Evolutionary conservation across 345 rosid species (phyloP).

Genomic region (Rubroshorea leprosula): DNA sequence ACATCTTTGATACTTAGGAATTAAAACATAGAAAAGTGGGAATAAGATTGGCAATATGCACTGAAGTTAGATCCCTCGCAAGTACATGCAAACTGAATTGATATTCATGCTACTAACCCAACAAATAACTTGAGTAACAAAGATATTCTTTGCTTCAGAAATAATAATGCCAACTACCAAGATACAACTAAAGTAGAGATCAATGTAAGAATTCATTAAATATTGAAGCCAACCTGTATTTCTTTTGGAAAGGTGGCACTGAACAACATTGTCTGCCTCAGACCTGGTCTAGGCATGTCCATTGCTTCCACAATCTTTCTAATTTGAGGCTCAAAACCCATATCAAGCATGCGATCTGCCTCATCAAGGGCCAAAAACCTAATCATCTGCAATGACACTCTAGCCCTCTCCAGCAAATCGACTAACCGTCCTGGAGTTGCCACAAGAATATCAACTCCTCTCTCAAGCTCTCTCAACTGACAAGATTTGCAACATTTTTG

Average conservation of each 20-base stretch:
- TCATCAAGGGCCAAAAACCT: slow-evolving; percentile 89
- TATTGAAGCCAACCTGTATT: slow-evolving; percentile 59
- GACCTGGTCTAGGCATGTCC: slow-evolving; percentile 95
- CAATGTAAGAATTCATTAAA: neutral
- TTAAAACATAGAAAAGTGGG: too few relatives aligned
- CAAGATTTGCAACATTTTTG: neutral
- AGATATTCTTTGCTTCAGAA: neutral
- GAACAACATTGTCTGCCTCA: slow-evolving; percentile 86
- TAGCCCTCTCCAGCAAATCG: slow-evolving; percentile 88
- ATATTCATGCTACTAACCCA: too few relatives aligned
- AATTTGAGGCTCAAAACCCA: slow-evolving; percentile 99
- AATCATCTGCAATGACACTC: slow-evolving; percentile 91
- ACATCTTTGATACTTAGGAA: too few relatives aligned
- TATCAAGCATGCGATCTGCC: slow-evolving; percentile 98
- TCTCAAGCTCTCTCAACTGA: slow-evolving; percentile 88
- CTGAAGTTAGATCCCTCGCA: too few relatives aligned
- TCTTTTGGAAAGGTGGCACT: slow-evolving; percentile 98
- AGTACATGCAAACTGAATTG: too few relatives aligned
- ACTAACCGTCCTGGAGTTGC: slow-evolving; percentile 99
- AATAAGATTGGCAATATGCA: too few relatives aligned
- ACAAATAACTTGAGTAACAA: too few relatives aligned
- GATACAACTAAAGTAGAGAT: neutral
- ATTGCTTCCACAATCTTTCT: slow-evolving; percentile 89
- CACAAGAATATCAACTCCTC: slow-evolving; percentile 97
- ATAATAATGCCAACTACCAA: too few relatives aligned